A percentile compares a stretch with the other conserved stretches of the same genome.
Evolutionary conservation across 148 eudicot species (phyloP).

Genomic region (Rhododendron williamsianum): DNA sequence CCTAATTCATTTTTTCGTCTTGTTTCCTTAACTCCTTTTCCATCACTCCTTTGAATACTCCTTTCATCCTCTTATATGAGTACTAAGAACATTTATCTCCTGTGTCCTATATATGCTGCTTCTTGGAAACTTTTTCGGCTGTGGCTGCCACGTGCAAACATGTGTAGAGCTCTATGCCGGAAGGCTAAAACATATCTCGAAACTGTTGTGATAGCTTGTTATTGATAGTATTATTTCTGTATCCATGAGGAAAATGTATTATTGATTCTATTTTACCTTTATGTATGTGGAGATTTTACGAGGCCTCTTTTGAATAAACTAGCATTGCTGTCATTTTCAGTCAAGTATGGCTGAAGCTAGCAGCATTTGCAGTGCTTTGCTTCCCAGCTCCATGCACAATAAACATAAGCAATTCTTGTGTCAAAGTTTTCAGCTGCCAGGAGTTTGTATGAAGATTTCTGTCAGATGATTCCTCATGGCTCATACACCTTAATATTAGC

Average conservation of each 20-base stretch:
- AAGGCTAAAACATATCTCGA: background rate
- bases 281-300: background rate
- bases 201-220: background rate
- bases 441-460: no score
- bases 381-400: background rate
- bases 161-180: background rate
- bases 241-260: background rate
- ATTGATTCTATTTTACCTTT: no score
- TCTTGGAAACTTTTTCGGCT: background rate
- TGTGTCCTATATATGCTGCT: background rate
- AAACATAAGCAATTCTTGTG: background rate
- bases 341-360: background rate
- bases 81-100: background rate
- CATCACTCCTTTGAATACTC: background rate
- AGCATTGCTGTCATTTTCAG: background rate
- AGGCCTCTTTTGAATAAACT: background rate
- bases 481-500: no score
- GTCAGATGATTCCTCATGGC: no score
- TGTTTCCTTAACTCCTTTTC: background rate
- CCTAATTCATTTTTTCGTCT: background rate
- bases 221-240: background rate
- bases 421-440: background rate
- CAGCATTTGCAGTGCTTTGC: background rate
- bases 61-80: background rate
- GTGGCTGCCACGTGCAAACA: background rate